phyloP scores from a whole-genome alignment of 805 yeast genomes.

The Starmerella bombi region DNA sequence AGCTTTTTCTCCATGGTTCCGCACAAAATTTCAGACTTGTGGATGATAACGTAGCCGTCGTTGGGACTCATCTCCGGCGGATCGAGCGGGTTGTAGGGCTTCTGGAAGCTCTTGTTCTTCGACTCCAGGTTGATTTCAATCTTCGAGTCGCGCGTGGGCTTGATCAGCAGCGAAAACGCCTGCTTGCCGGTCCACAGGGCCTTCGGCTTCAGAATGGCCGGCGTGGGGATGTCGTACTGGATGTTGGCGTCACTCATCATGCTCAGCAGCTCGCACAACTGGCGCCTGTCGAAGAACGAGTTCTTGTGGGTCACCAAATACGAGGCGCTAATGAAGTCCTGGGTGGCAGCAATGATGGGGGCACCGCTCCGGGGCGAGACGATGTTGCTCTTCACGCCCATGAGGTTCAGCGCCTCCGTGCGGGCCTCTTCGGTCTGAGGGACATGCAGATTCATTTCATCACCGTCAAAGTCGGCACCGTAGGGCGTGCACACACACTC shows the following conservation, averaged over 20 bases:
- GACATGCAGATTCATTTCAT: slow-evolving; percentile 96
- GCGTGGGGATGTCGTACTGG: slow-evolving; percentile 91
- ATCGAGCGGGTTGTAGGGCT: slow-evolving; percentile 49
- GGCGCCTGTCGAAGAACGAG: slow-evolving; percentile 77
- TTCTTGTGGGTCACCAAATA: slow-evolving; percentile 87
- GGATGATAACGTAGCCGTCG: slow-evolving; percentile 82
- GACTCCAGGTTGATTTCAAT: slow-evolving; percentile 88
- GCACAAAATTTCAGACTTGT: slow-evolving; percentile 76
- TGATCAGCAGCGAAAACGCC: slow-evolving; percentile 73
- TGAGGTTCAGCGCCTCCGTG: slow-evolving; percentile 93
- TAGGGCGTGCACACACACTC: slow-evolving; percentile 99
- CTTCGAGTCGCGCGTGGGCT: slow-evolving; percentile 61
- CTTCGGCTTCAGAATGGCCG: slow-evolving; percentile 79
- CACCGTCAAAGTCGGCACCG: slow-evolving; percentile 99
- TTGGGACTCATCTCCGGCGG: slow-evolving; percentile 95
- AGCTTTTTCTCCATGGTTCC: slow-evolving; percentile 97
- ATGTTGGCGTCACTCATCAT: slow-evolving; percentile 91
- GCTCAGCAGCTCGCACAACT: slow-evolving; percentile 65
- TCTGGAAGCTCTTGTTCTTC: slow-evolving; percentile 74
- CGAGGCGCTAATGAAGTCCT: slow-evolving; percentile 96
- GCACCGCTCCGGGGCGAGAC: slow-evolving; percentile 97
- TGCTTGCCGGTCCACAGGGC: slow-evolving; percentile 97
- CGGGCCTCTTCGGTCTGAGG: slow-evolving; percentile 99
- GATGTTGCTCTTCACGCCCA: slow-evolving; percentile 94
- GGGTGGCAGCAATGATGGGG: slow-evolving; percentile 98